Base-by-base conservation (phyloP, 805 yeast species). In the Jamesozyma spencerorum region DNA sequence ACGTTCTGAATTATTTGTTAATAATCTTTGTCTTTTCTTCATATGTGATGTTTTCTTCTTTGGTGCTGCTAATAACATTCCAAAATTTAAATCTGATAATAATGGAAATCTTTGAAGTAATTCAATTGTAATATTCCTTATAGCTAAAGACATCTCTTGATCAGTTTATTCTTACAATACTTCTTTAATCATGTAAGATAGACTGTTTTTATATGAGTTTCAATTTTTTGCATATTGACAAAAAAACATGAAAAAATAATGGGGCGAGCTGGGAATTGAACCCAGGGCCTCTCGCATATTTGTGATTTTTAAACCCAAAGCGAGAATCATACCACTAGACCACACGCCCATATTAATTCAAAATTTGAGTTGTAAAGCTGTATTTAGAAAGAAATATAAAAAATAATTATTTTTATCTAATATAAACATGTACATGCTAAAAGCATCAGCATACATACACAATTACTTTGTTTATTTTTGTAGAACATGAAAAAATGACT, bases 21-120 rank as follows among this genome's bases (percentile, higher is more conserved):
- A 75, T 50, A 82, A 77, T 65, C 88, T 78, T 58, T 76, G 81
- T 63, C 97, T 79, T 55, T 85, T 83, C 62, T 85, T 84, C 66
- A 77, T 77, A 60, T 86, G 85, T 6, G 97, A 86, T 2, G 78
- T 78, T 63, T 87, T 88, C 75, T 88, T 87, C 70, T 92, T 92
- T 41, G 98, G 97, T 5, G 79, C 97, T 5, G 98, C 98, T 49
- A 70, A 69, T 40, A 85, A 66, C 24, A 84, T 74, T n/a, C 94
- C 95, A 13, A 32, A 13, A 19, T 31, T 34, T 13, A 33, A 18
- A 8, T 31, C 26, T 3, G 26, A 19, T 19, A 38, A 12, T n/a
- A 10, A 10, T 7, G 41, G 41, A 14, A 38, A 26, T 20, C 15
- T 32, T 10, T 33, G 14, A 19, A 38, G 12, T 14, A 38, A 12